Percentiles rank a stretch among this genome's conserved stretches.
Conservation (phyloP, 2,329 filamentous ascomycete species). For the Dactylellina haptotyla region DNA sequence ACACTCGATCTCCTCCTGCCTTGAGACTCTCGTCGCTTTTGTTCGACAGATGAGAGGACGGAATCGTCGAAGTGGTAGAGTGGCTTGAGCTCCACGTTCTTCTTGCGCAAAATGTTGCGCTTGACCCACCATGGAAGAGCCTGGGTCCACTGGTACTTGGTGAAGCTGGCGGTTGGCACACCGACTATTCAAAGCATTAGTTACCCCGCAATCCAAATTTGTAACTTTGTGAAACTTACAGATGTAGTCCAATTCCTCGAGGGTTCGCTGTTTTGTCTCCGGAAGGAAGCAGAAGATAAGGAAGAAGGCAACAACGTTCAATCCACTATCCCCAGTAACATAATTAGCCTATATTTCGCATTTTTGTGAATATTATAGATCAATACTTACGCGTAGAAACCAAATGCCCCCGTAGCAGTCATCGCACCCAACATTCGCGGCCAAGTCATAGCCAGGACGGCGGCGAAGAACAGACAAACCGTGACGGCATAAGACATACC, state of each 20-base stretch:
- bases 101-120: constrained; percentile 68
- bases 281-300: constrained; percentile 70
- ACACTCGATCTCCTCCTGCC: constrained; percentile 33
- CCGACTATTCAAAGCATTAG: constrained; percentile 69
- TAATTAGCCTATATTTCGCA: too few relatives aligned
- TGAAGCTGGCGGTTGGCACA: constrained; percentile 69
- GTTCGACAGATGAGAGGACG: constrained; percentile 44
- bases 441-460: constrained; percentile 73
- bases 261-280: constrained; percentile 69
- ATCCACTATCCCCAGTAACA: constrained; percentile 57
- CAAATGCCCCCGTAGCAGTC: constrained; percentile 66
- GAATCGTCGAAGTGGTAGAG: constrained; percentile 66
- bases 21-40: constrained; percentile 31
- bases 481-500: constrained; percentile 72
- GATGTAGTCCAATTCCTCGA: constrained; percentile 68
- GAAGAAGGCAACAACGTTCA: constrained; percentile 68
- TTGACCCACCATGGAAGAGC: constrained; percentile 72
- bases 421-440: constrained; percentile 67
- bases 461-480: constrained; percentile 68
- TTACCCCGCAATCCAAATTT: constrained; percentile 44
- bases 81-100: constrained; percentile 64
- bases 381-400: constrained; percentile 64
- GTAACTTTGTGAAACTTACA: constrained; percentile 57
- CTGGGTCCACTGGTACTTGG: constrained; percentile 69
- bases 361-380: background rate